A percentile compares a stretch with the other conserved stretches of the same genome.
phyloP scores from a whole-genome alignment of 1,139 yeast genomes.

The Casaregolazyma lundiana region DNA sequence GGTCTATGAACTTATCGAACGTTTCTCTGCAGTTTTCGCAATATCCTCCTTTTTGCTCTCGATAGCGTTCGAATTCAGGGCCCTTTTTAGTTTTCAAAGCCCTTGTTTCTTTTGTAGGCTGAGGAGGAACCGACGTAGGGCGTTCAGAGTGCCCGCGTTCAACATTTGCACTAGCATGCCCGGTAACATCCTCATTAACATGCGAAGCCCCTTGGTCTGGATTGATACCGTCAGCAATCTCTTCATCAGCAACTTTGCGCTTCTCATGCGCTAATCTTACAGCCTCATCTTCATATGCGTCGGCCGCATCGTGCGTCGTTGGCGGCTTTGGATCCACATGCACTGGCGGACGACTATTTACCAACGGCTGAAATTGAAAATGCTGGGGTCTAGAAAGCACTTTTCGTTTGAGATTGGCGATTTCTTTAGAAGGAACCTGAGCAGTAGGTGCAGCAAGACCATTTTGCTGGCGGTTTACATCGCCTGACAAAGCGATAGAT shows the following conservation, averaged over 20 bases:
- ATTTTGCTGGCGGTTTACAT: conserved; percentile 46
- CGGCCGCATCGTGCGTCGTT: not conserved
- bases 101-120: conserved; percentile 2
- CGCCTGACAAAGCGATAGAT: conserved; percentile 31
- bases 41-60: conserved; percentile 23
- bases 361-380: conserved; percentile 6
- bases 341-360: conserved; percentile 12
- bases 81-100: not conserved
- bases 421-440: conserved; percentile 62
- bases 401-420: conserved; percentile 54
- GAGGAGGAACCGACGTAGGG: not conserved
- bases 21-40: conserved; percentile 93
- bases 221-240: conserved; percentile 22
- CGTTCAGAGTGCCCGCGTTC: not conserved
- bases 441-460: conserved; percentile 69
- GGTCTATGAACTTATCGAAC: conserved; percentile 77
- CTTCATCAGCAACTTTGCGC: conserved; percentile 7
- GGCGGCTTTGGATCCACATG: not conserved
- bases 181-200: not conserved
- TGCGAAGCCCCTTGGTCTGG: too few relatives aligned
- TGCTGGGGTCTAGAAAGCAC: conserved; percentile 25
- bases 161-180: not conserved
- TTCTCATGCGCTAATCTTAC: not conserved
- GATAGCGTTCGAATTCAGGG: conserved; percentile 12
- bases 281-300: conserved; percentile 13